Base-by-base conservation (phyloP, 129 eudicot species). In the Logfia minima region DNA sequence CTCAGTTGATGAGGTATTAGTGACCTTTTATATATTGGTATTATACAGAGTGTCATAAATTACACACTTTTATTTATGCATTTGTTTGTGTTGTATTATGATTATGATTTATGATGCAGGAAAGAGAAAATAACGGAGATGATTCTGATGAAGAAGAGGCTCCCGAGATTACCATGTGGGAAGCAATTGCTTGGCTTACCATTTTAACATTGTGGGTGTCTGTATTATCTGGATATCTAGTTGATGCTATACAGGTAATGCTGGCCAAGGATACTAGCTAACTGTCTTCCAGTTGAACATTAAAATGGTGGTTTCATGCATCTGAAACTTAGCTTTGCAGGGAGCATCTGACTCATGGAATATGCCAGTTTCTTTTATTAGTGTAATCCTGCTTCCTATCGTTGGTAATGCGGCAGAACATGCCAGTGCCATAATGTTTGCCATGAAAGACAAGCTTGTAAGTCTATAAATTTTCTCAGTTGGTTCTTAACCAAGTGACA, bases 271-370 rank as follows among this genome's bases (percentile, higher is more conserved):
- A 32, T 31, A 17, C 19, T 14, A 8, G 48, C 48, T 39, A 39
- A 39, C 48, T 39, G 48, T 28, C 68, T 5, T 45, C 53, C 53
- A 45, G 53, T 45, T 45, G 4, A 13, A 45, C 53, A 45, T 45
- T 45, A 45, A 45, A 45, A 45, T 45, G 53, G 53, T 45, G 53
- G 53, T 45, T 45, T 45, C 18, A 45, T 45, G 53, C 18, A 5
- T 45, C 53, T 45, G 53, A 63, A 29, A 26, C 35, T 63, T 10
- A 26, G 29, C 39, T 64, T 28, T 58, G 24, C 45, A 65, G 70
- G 70, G 69, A 17, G 70, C 70, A 65, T 65, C 70, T 26, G 70
- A 65, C 41, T 65, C 70, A 3, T 65, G 70, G 70, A 65, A 65
- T 65, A 65, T 65, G 19, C 70, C 70, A 1, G 23, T 65, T 18